Base-by-base conservation (phyloP, 1,284 basidiomycete species). In the Gomphus bonarii region DNA sequence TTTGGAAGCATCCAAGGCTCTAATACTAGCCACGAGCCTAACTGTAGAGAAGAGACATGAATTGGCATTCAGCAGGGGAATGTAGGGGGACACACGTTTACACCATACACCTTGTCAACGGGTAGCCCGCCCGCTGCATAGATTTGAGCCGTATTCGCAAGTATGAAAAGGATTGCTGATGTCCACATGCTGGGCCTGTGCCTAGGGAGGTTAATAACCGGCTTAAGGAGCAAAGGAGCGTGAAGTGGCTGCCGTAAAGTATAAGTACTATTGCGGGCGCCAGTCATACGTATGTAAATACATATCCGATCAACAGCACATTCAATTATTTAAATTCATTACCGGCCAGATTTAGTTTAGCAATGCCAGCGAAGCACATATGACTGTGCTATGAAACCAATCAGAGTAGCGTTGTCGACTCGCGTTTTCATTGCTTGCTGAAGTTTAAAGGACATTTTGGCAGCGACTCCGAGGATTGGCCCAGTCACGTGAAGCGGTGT, bases 1-100 rank as follows among this genome's bases (percentile, higher is more conserved):
- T 62, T 68, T 2, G 82, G 83, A n/a, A 84, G 69, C 82, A 85
- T 85, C 83, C 83, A 85, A 31, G 82, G 69, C 63, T 85, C 83
- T 14, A 22, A 38, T 11, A 63, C 74, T 53, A 64, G 79, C 79
- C 81, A 84, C 50, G 78, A 78, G 30, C 81, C 81, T 14, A 84
- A 64, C 57, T 53, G 38, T 33, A 10, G 4, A 33, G 14, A 30
- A 33, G 14, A 40, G 20, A 42, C 22, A 10, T 36, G 43, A 55
- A 38, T 54, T 52, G 51, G 12, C 50, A 38, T 54, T 36, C 52
- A 22, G 55, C 50, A 51, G 60, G 33, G 16, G 44, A 28, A 28
- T 28, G 14, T 40, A 16, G 20, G 48, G 5, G n/a, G 16, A 40
- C 61, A 49, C 36, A 64, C 61, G 64, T 85, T 84, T 3, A 84